These are phyloP conservation scores for Aspergillus sp. DNA, from an alignment of 2,329 filamentous ascomycete genomes.

Conservation along the genomic window DNA sequence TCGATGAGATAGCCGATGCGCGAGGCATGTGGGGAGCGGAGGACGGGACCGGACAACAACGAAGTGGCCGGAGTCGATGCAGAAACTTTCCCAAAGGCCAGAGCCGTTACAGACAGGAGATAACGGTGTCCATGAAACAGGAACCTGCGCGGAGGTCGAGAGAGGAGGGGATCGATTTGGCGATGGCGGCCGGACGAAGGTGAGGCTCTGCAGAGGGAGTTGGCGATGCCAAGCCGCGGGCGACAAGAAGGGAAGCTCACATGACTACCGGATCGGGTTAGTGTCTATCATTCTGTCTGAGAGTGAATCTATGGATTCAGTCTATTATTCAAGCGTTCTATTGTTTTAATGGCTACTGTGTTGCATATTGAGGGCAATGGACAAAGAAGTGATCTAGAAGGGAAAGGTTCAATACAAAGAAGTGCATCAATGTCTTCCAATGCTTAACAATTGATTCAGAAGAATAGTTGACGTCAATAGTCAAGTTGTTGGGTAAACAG, in stretches of 20 bases:
- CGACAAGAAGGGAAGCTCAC: slow-evolving; percentile 23
- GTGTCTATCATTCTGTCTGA: neutral
- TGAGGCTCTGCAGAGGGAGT: slow-evolving; percentile 27
- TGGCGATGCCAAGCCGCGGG: slow-evolving; percentile 36
- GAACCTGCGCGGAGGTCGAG: slow-evolving; percentile 17
- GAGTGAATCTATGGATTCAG: too few species aligned
- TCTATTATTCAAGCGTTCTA: too few species aligned
- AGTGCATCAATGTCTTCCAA: too few species aligned
- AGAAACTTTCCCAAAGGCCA: slow-evolving; percentile 13
- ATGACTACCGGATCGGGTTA: slow-evolving; percentile 17
- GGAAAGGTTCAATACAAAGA: too few species aligned
- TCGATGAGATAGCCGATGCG: slow-evolving; percentile 37
- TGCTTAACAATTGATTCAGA: too few species aligned
- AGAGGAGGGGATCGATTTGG: slow-evolving; percentile 14
- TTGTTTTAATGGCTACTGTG: too few species aligned
- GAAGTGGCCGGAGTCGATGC: slow-evolving; percentile 21
- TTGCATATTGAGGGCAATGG: too few species aligned
- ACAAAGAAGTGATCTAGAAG: too few species aligned
- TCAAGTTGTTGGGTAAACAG: too few species aligned
- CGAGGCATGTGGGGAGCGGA: slow-evolving; percentile 43
- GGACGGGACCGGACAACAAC: slow-evolving; percentile 25
- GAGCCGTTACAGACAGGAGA: slow-evolving; percentile 16
- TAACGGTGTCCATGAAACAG: slow-evolving; percentile 18
- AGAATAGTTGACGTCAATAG: too few species aligned
- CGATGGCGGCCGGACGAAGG: slow-evolving; percentile 13